These are phyloP conservation scores for Sporothrix humicola DNA, from an alignment of 2,329 filamentous ascomycete species.

Conservation along the genomic window DNA sequence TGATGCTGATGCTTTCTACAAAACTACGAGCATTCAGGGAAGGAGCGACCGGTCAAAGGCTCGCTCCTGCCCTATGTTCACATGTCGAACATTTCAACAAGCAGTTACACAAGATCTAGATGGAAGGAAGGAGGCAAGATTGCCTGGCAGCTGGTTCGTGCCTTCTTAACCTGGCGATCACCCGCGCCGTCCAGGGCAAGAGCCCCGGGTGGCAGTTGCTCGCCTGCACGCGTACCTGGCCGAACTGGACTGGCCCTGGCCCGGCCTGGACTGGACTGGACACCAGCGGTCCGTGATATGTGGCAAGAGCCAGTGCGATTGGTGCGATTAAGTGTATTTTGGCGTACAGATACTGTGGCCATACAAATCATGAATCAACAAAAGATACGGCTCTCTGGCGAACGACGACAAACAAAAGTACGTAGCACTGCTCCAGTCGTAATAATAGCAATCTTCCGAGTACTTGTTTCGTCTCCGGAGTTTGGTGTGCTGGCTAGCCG, in stretches of 20 bases:
- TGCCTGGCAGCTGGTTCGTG: background rate
- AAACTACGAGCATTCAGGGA: background rate
- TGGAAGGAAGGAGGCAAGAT: background rate
- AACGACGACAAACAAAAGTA: slow-evolving; percentile 1
- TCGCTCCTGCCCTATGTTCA: background rate
- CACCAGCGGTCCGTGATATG: background rate
- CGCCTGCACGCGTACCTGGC: background rate
- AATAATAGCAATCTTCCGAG: slow-evolving; percentile 12
- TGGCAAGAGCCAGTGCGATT: background rate
- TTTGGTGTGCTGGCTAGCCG: slow-evolving; percentile 18
- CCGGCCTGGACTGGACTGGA: background rate
- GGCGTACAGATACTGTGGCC: background rate
- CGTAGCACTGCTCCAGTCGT: background rate
- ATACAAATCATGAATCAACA: background rate
- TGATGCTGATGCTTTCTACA: too few species aligned
- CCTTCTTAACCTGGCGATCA: background rate
- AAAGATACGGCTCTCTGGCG: background rate
- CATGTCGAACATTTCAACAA: background rate
- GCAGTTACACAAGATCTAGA: background rate
- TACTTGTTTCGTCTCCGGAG: background rate
- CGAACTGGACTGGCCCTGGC: too few species aligned
- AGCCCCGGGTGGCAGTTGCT: background rate
- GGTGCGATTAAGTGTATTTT: background rate
- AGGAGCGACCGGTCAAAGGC: background rate
- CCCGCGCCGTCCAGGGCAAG: background rate